Evolutionary conservation across 305 asterid species (phyloP).

Genomic region (Fraxinus velutina): DNA sequence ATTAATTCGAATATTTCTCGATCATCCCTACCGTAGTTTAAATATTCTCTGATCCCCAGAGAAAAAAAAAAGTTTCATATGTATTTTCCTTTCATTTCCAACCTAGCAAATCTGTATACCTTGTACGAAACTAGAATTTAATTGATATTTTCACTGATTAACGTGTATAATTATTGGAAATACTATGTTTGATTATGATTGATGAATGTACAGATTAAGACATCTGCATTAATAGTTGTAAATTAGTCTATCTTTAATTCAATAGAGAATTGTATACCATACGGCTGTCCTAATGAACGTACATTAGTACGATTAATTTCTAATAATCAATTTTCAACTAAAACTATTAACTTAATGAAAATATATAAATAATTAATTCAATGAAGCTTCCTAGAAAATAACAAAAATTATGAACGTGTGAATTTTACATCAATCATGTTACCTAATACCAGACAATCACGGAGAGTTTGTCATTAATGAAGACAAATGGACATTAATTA

Average conservation of each 20-base stretch:
- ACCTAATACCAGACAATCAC: not conserved
- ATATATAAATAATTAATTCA: too few relatives aligned
- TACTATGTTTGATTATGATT: not conserved
- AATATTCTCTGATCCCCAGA: not conserved
- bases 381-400: not conserved
- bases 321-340: not conserved
- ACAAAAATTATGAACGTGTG: not conserved
- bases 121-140: conserved; percentile 17
- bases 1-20: not conserved
- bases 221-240: too few relatives aligned
- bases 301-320: not conserved
- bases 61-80: too few relatives aligned
- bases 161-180: not conserved
- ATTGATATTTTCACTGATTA: not conserved
- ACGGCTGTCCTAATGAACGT: not conserved
- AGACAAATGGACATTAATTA: not conserved
- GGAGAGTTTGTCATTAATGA: not conserved
- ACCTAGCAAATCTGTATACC: not conserved
- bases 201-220: not conserved
- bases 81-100: not conserved
- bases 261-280: not conserved
- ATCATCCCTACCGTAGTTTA: not conserved
- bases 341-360: not conserved
- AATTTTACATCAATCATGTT: not conserved
- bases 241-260: not conserved